Conservation (phyloP, 2,329 filamentous ascomycete genomes). For the Claviceps maximensis region DNA sequence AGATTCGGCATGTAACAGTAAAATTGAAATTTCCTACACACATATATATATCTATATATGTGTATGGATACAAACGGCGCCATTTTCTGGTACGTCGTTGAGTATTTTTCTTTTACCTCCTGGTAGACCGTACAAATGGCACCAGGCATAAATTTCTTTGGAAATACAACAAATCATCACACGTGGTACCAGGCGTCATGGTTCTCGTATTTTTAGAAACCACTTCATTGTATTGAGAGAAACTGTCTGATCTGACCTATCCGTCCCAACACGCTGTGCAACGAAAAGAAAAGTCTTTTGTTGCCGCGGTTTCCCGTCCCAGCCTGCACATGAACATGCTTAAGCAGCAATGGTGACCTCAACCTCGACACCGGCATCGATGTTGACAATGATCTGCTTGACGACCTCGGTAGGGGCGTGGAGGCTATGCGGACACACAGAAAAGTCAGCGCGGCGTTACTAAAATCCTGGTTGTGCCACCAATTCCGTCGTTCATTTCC, state of each 20-base stretch:
- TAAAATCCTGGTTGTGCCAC: no score
- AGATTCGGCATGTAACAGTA: background rate
- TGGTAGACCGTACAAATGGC: no score
- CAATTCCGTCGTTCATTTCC: no score
- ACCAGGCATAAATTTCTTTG: no score
- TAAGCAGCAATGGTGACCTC: conserved; percentile 87
- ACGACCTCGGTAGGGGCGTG: conserved; percentile 96
- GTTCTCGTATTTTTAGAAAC: background rate
- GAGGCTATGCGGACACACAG: conserved; percentile 54
- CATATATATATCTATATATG: no score
- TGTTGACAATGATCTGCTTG: conserved; percentile 95
- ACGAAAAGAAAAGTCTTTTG: background rate
- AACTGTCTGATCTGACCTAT: conserved; percentile 1
- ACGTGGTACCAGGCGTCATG: background rate
- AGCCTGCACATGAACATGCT: conserved; percentile 12
- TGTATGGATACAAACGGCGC: background rate
- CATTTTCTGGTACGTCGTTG: no score
- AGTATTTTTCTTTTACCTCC: no score
- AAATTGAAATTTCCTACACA: no score
- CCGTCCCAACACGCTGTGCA: background rate
- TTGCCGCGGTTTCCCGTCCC: background rate
- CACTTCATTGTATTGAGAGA: conserved; percentile 2
- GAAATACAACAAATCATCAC: background rate
- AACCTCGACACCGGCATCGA: conserved; percentile 85
- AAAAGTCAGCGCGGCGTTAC: background rate